Conservation (phyloP, 768 basidiomycete species). For the Rhodotorula kratochvilovae region DNA sequence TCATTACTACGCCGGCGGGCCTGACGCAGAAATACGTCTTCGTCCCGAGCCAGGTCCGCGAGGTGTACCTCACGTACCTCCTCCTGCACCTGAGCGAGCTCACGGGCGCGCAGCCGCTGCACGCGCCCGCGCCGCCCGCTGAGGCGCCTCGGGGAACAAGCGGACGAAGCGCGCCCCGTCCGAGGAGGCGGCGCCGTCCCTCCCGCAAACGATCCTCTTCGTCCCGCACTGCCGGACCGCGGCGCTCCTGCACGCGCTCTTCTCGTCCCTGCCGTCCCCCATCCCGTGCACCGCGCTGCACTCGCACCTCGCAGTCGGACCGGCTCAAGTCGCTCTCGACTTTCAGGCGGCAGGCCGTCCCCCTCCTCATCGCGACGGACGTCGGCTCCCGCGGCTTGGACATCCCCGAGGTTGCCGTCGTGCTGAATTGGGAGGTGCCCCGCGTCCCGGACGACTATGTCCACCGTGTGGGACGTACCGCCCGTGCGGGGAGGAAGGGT, state of each 20-base stretch:
- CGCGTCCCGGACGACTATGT: conserved; percentile 80
- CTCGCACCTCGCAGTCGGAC: conserved; percentile 85
- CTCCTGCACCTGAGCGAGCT: conserved; percentile 62
- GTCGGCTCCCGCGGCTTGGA: conserved; percentile 93
- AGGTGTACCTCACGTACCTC: conserved; percentile 82
- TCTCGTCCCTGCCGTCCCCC: conserved; percentile 57
- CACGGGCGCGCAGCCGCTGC: conserved; percentile 64
- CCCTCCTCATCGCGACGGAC: conserved; percentile 88
- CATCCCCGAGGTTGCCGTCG: conserved; percentile 91
- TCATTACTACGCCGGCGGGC: conserved; percentile 77
- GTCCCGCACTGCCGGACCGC: conserved; percentile 76
- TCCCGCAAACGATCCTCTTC: conserved; percentile 96
- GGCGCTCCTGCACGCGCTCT: conserved; percentile 74
- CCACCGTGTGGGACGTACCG: conserved; percentile 94
- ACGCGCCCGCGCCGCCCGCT: conserved; percentile 62
- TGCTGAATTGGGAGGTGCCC: conserved; percentile 96
- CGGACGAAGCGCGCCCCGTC: conserved; percentile 39
- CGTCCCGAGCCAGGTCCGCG: conserved; percentile 89
- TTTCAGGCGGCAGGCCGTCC: conserved; percentile 79
- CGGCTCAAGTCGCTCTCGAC: conserved; percentile 74
- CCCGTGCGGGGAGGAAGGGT: conserved; percentile 85
- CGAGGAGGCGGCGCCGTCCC: conserved; percentile 57
- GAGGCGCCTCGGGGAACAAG: conserved; percentile 42
- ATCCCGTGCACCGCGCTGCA: conserved; percentile 87
- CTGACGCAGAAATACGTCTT: conserved; percentile 85